These are phyloP conservation scores for Blastocystis sp. DNA, from an alignment of 352 stramenopile genomes.

Conservation along the genomic window DNA sequence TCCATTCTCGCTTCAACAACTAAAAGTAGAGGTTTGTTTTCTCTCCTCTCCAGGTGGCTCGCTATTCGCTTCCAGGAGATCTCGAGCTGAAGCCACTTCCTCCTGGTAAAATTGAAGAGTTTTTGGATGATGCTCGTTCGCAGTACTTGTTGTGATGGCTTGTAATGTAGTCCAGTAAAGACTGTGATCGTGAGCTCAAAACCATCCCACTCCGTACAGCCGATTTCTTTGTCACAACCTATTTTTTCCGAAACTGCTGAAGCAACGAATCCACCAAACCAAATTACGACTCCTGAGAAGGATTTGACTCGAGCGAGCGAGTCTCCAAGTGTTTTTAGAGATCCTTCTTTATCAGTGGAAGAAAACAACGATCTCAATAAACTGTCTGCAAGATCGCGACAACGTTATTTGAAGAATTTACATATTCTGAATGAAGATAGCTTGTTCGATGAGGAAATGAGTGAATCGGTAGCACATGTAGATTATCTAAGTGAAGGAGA, in stretches of 20 bases:
- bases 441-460: neutral
- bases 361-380: neutral
- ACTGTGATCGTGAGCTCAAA: neutral
- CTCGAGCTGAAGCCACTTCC: slow-evolving; percentile 27
- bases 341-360: neutral
- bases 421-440: slow-evolving; percentile 34
- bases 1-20: neutral
- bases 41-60: neutral
- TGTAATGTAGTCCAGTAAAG: neutral
- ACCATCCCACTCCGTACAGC: too few relatives aligned
- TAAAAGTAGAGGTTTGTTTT: neutral
- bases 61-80: slow-evolving; percentile 22
- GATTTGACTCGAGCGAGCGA: neutral
- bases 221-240: too few relatives aligned
- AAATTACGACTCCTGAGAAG: neutral
- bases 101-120: neutral
- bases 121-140: neutral
- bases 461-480: slow-evolving; percentile 5
- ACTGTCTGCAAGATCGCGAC: neutral
- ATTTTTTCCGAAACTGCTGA: neutral
- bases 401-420: slow-evolving; percentile 47
- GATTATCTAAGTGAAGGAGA: neutral
- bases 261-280: neutral
- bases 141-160: neutral
- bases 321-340: neutral